Conservation (phyloP, 192 early-diverging fungal species). For the Coemansia sp. region DNA sequence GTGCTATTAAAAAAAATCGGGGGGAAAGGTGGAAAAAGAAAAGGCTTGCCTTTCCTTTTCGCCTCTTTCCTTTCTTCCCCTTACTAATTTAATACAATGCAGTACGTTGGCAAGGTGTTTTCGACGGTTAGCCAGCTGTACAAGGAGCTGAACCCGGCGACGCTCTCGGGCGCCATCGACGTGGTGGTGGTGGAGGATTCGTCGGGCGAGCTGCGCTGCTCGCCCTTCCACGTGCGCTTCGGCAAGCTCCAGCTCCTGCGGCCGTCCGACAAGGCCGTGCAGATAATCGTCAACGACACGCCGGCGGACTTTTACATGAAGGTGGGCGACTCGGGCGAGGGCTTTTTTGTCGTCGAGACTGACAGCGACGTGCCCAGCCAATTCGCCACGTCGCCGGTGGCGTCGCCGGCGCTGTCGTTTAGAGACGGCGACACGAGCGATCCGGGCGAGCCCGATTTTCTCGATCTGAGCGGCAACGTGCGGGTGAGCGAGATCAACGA, state of each 20-base stretch:
- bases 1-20: background rate
- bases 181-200: conserved; percentile 88
- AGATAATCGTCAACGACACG: conserved; percentile 79
- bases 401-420: conserved; percentile 53
- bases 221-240: conserved; percentile 98
- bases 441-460: conserved; percentile 32
- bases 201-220: conserved; percentile 81
- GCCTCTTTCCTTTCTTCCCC: background rate
- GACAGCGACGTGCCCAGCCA: conserved; percentile 86
- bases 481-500: conserved; percentile 1
- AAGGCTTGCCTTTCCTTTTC: background rate
- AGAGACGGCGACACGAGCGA: background rate
- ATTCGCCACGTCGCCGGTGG: conserved; percentile 90
- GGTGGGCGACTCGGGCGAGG: conserved; percentile 94
- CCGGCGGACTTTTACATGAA: conserved; percentile 86
- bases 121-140: conserved; percentile 85
- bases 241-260: conserved; percentile 89
- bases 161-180: conserved; percentile 96
- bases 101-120: conserved; percentile 65
- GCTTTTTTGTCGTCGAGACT: conserved; percentile 95
- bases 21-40: background rate
- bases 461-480: conserved; percentile 36
- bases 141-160: conserved; percentile 94
- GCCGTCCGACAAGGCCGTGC: conserved; percentile 89
- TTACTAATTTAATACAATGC: conserved; percentile 32